phyloP scores from a whole-genome alignment of 2,329 filamentous ascomycete genomes.

The Aureobasidium mangrovei region DNA sequence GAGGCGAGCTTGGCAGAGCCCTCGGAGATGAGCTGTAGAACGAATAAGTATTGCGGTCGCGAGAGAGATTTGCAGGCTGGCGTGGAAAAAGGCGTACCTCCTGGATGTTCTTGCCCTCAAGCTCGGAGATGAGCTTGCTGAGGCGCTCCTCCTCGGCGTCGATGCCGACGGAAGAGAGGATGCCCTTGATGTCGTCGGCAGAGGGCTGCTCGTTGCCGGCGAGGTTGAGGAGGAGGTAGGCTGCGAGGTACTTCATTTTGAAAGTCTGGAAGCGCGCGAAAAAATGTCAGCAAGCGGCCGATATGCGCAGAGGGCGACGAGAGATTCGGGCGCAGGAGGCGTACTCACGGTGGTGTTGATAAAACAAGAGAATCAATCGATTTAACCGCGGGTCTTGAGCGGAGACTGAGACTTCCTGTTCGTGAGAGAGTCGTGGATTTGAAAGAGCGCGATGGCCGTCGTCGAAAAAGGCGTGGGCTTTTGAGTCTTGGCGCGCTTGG shows the following conservation, averaged over 20 bases:
- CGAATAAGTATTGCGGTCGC: constrained; percentile 21
- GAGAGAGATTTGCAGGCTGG: constrained; percentile 24
- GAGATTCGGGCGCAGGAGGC: constrained; percentile 6
- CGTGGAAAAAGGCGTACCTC: constrained; percentile 55
- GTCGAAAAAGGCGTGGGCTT: background rate
- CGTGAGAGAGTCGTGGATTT: constrained; percentile 32
- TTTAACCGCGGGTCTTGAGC: constrained; percentile 87
- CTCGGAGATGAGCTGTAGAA: constrained; percentile 71
- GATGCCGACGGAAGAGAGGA: constrained; percentile 89
- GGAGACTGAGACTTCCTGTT: constrained; percentile 99
- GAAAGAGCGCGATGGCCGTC: background rate
- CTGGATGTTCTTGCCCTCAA: constrained; percentile 84
- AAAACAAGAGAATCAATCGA: constrained; percentile 96
- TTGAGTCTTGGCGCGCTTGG: background rate
- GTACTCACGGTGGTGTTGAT: constrained; percentile 21
- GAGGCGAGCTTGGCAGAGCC: constrained; percentile 92
- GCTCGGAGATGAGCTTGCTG: constrained; percentile 77
- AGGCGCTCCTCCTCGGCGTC: constrained; percentile 87
- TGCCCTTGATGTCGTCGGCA: constrained; percentile 73
- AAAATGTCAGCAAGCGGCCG: background rate
- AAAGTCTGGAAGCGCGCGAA: constrained; percentile 20
- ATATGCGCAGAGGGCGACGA: background rate
- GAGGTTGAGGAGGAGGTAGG: constrained; percentile 93
- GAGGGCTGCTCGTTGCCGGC: constrained; percentile 87
- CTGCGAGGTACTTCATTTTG: constrained; percentile 99